Conservation (phyloP, 768 basidiomycete species). For the Termitomyces sp. region DNA sequence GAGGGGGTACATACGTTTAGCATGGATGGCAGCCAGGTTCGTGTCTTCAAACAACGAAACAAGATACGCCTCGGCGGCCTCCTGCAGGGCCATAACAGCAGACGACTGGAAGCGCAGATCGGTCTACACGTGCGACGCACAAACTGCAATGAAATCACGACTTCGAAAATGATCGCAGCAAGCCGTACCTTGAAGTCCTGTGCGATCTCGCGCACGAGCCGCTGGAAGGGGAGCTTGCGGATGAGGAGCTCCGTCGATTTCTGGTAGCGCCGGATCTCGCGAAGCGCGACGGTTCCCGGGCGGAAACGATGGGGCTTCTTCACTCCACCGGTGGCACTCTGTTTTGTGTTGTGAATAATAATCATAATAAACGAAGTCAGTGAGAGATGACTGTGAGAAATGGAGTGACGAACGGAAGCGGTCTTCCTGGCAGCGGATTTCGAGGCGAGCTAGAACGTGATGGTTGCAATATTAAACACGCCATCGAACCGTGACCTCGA, state of each 20-base stretch:
- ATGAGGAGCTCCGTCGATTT: slow-evolving; percentile 82
- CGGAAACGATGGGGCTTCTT: slow-evolving; percentile 55
- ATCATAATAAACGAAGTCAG: background rate
- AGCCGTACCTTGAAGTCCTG: slow-evolving; percentile 40
- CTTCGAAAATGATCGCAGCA: too few species aligned
- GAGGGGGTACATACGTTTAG: slow-evolving; percentile 12
- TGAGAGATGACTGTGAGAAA: background rate
- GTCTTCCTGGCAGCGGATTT: slow-evolving; percentile 14
- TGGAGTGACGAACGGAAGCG: slow-evolving; percentile 1
- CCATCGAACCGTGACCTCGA: too few species aligned
- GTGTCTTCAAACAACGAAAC: slow-evolving; percentile 17
- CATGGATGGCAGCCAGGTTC: slow-evolving; percentile 17
- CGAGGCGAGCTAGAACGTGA: slow-evolving; percentile 8
- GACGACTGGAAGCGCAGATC: slow-evolving; percentile 19
- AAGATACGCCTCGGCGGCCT: slow-evolving; percentile 17
- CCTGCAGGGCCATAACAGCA: slow-evolving; percentile 17
- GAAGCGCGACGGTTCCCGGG: slow-evolving; percentile 78
- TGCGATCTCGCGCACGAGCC: slow-evolving; percentile 70
- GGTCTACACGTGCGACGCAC: slow-evolving; percentile 5
- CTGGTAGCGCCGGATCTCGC: slow-evolving; percentile 79
- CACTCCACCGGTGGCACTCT: slow-evolving; percentile 13
- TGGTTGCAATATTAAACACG: background rate
- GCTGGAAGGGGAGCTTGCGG: slow-evolving; percentile 82
- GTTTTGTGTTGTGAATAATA: background rate
- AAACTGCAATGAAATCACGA: too few species aligned